Conservation (phyloP, 2,329 filamentous ascomycete species). For the Podosphaera xanthii region DNA sequence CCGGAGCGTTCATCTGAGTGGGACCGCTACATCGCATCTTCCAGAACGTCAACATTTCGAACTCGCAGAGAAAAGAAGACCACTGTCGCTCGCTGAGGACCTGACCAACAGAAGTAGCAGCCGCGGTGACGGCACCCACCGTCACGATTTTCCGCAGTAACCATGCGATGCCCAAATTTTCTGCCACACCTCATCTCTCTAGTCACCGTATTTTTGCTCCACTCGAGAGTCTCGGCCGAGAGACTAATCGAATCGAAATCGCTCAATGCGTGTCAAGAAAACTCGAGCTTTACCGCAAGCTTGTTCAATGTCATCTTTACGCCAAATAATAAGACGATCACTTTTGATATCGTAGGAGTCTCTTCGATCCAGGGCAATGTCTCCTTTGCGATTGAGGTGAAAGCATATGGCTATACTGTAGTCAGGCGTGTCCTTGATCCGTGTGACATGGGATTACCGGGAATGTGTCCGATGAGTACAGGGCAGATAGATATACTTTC, state of each 20-base stretch:
- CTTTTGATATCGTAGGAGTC: slow-evolving; percentile 55
- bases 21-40: no score
- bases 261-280: slow-evolving; percentile 61
- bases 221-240: slow-evolving; percentile 10
- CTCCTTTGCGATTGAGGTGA: slow-evolving; percentile 49
- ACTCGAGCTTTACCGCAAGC: slow-evolving; percentile 69
- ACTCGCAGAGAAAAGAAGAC: no score
- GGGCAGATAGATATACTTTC: slow-evolving; percentile 60
- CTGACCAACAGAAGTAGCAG: no score
- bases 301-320: slow-evolving; percentile 72
- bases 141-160: slow-evolving; percentile 7
- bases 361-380: slow-evolving; percentile 71
- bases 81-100: no score
- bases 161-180: slow-evolving; percentile 13
- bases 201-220: slow-evolving; percentile 12
- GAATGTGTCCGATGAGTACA: slow-evolving; percentile 77
- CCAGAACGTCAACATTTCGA: no score
- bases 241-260: slow-evolving; percentile 47
- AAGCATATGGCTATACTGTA: slow-evolving; percentile 63
- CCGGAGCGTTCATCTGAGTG: no score
- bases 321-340: slow-evolving; percentile 47
- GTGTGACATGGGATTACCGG: slow-evolving; percentile 43
- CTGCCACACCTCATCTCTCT: slow-evolving; percentile 12
- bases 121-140: no score
- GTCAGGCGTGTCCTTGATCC: slow-evolving; percentile 49